These are phyloP conservation scores for Hyphopichia buzzinii DNA, from an alignment of 1,139 yeast genomes.

Conservation along the genomic window DNA sequence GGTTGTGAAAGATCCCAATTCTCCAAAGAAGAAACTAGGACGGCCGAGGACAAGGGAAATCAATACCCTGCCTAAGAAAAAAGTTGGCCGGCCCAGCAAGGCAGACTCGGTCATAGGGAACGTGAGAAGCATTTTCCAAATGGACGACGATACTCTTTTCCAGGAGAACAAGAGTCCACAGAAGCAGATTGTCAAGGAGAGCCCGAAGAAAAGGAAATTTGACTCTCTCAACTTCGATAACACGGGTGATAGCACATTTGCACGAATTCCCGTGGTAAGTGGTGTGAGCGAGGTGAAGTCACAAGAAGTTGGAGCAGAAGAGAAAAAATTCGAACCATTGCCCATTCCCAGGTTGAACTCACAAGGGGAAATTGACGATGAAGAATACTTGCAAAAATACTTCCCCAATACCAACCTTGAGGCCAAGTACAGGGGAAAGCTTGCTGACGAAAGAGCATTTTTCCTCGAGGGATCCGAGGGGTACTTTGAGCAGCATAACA, in stretches of 20 bases:
- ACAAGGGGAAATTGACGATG: slow-evolving; percentile 30
- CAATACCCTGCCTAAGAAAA: slow-evolving; percentile 4
- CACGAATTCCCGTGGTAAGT: slow-evolving; percentile 25
- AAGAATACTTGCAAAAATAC: slow-evolving; percentile 28
- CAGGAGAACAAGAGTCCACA: slow-evolving; percentile 14
- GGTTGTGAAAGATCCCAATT: slow-evolving; percentile 5
- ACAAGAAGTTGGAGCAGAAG: slow-evolving; percentile 6
- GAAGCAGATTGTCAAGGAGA: slow-evolving; percentile 4
- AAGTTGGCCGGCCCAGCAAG: slow-evolving; percentile 36
- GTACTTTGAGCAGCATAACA: slow-evolving; percentile 76
- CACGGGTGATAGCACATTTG: slow-evolving; percentile 9
- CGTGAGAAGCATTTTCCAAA: slow-evolving; percentile 36
- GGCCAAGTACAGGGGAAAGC: slow-evolving; percentile 24
- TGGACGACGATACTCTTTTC: slow-evolving; percentile 27
- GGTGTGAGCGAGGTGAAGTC: slow-evolving; percentile 21
- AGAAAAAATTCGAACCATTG: slow-evolving; percentile 26
- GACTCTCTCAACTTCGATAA: slow-evolving; percentile 9
- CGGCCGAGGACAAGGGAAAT: slow-evolving; percentile 5
- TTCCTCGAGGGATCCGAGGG: slow-evolving; percentile 89
- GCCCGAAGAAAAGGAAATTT: slow-evolving; percentile 3
- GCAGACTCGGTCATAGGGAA: slow-evolving; percentile 30
- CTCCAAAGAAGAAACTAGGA: slow-evolving; percentile 7
- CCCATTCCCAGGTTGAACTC: slow-evolving; percentile 36
- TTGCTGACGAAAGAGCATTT: slow-evolving; percentile 54
- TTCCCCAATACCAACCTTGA: slow-evolving; percentile 28